These are phyloP conservation scores for Penicillium thymicola DNA, from an alignment of 2,329 filamentous ascomycete genomes.

Conservation along the genomic window DNA sequence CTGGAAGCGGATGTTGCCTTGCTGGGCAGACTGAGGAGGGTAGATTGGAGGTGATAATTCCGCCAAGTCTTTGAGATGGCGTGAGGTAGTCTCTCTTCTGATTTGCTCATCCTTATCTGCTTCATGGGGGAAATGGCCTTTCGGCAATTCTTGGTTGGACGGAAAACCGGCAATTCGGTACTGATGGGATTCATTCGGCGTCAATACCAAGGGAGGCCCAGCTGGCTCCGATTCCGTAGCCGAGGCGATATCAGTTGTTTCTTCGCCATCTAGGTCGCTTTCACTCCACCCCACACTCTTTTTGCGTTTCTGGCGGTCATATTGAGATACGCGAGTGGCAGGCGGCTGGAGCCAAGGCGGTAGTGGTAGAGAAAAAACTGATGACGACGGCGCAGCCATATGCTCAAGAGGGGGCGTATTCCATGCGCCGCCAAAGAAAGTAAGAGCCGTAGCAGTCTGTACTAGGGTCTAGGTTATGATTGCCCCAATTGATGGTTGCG, in stretches of 20 bases:
- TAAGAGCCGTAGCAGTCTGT: background rate
- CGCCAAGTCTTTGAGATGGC: constrained; percentile 27
- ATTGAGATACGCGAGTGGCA: constrained; percentile 35
- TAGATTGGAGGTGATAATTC: constrained; percentile 35
- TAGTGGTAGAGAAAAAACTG: constrained; percentile 39
- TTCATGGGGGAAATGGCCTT: constrained; percentile 43
- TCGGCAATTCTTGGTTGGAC: constrained; percentile 38
- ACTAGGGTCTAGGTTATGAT: background rate
- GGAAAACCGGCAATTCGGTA: constrained; percentile 43
- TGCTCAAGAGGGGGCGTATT: background rate
- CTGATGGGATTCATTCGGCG: constrained; percentile 43
- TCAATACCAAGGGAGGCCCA: constrained; percentile 29
- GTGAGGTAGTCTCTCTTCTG: constrained; percentile 10
- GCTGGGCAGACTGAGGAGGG: constrained; percentile 31
- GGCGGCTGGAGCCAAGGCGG: constrained; percentile 36
- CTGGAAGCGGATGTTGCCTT: constrained; percentile 40
- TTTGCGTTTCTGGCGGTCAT: constrained; percentile 37
- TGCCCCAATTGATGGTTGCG: background rate
- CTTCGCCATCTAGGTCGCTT: constrained; percentile 23
- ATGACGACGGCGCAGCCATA: constrained; percentile 33
- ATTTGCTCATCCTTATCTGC: constrained; percentile 16
- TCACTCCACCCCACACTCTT: constrained; percentile 27
- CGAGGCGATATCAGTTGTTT: constrained; percentile 30
- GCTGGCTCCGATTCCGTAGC: constrained; percentile 20
- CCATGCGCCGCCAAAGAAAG: background rate